Evolutionary conservation across 192 early-diverging fungal species (phyloP), one percentile per base, ranked within the genome.

Genomic region (Glomus cerebriforme): DNA sequence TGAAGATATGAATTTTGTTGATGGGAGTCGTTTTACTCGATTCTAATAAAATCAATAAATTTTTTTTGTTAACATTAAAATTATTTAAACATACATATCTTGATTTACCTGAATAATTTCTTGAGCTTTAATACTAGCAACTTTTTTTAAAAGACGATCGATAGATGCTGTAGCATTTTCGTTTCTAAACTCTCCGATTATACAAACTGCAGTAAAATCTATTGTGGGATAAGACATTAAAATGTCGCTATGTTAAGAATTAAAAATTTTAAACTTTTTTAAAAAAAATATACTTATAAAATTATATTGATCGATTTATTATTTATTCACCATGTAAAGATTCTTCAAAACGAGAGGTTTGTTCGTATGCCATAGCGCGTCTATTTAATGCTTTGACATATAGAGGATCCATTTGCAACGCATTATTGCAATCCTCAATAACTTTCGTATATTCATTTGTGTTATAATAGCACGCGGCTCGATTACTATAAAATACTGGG

Each of bases 151-250:
- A 77, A 97, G 86, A 39, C 95, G 92, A 80, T 99, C 98, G 77
- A 95, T 95, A 13, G 96, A 87, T 43, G 87, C 83, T 15, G 94
- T 86, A 13, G 93, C 91, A 64, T 86, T 79, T 39, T 92, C 92
- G 85, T 97, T 97, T 70, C 93, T 94, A 88, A 98, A 99, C 58
- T 94, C 93, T 68, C 97, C 97, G 12, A 99, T 87, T 79, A 98
- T 96, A 82, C 96, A 98, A 12, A 95, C 91, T 0, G 92, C 93
- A 7, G 95, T 97, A 75, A 92, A 97, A 82, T 98, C 95, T 87
- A 35, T 29, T 29, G 31, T 32, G 24, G 12, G 32, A 45, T n/a
- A 39, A 39, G 37, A 39, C 7, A 39, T 39, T 8, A 39, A 0
- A 39, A 43, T 6, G 37, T 6, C 9, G 37, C 7, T 39, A 43